Evolutionary conservation across 495 filamentous ascomycete species (phyloP).

Genomic region (Acidiella bohemica): DNA sequence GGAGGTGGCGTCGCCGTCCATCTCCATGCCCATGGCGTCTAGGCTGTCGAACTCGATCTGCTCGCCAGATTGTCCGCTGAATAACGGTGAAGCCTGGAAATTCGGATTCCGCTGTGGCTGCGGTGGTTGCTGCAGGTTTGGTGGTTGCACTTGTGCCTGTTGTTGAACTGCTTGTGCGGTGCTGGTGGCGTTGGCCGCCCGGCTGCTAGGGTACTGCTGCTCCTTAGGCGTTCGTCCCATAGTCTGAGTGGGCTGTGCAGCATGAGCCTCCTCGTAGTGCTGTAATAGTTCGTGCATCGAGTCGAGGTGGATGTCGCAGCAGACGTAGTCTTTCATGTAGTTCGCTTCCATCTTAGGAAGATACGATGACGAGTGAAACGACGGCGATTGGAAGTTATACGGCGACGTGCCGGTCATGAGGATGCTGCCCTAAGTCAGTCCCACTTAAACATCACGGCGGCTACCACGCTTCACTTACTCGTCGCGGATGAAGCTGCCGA

Average conservation of each 20-base stretch:
- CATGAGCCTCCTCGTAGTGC: slow-evolving; percentile 92
- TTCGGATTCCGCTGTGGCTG: not conserved
- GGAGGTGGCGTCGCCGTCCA: slow-evolving; percentile 77
- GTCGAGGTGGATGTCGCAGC: slow-evolving; percentile 74
- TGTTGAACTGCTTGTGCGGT: slow-evolving; percentile 21
- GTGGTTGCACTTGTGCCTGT: slow-evolving; percentile 32
- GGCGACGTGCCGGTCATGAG: slow-evolving; percentile 95
- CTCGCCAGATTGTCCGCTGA: slow-evolving; percentile 39
- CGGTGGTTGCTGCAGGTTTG: slow-evolving; percentile 20
- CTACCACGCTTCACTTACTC: slow-evolving; percentile 55
- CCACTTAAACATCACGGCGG: slow-evolving; percentile 20
- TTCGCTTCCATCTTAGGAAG: slow-evolving; percentile 93
- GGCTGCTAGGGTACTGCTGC: slow-evolving; percentile 36
- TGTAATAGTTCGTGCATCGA: slow-evolving; percentile 89
- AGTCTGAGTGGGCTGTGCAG: slow-evolving; percentile 41
- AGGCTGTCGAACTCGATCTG: slow-evolving; percentile 55
- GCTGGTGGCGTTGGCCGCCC: slow-evolving; percentile 22
- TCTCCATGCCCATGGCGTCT: slow-evolving; percentile 96
- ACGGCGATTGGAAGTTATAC: slow-evolving; percentile 78
- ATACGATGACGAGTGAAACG: slow-evolving; percentile 94
- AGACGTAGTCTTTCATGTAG: slow-evolving; percentile 91
- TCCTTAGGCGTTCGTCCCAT: slow-evolving; percentile 42
- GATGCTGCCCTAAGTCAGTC: slow-evolving; percentile 44
- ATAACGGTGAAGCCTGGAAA: slow-evolving; percentile 14
- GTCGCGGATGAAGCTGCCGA: slow-evolving; percentile 93